Evolutionary conservation across 176 grass and related monocot genomes (phyloP).

Genomic region (Thalia dealbata): DNA sequence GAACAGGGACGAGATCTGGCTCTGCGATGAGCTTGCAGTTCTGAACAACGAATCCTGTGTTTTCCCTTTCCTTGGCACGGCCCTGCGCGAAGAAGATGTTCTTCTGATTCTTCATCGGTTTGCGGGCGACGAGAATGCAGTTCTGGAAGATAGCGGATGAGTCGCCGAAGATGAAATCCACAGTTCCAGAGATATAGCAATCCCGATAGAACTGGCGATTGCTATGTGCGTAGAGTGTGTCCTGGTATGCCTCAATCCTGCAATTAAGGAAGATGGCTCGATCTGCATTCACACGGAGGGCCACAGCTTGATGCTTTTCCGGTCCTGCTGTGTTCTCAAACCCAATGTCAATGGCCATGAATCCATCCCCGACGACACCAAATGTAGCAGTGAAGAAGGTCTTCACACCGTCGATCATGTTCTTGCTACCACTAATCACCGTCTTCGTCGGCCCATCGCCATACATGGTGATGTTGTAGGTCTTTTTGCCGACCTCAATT

Average conservation of each 20-base stretch:
- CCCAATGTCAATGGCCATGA: constrained; percentile 73
- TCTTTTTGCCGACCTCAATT: neutral
- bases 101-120: constrained; percentile 73
- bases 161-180: constrained; percentile 94
- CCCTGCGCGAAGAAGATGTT: constrained; percentile 84
- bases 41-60: constrained; percentile 83
- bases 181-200: constrained; percentile 64
- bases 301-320: constrained; percentile 85
- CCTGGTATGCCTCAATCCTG: constrained; percentile 77
- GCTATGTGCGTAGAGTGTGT: constrained; percentile 86
- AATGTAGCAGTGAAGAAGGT: constrained; percentile 1
- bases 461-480: neutral
- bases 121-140: constrained; percentile 59
- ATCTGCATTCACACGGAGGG: constrained; percentile 66
- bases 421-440: constrained; percentile 2
- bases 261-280: constrained; percentile 87
- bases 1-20: constrained; percentile 16
- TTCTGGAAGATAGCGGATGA: constrained; percentile 92
- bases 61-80: constrained; percentile 36
- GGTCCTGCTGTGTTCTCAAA: constrained; percentile 86
- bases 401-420: neutral
- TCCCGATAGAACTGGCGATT: constrained; percentile 82
- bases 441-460: constrained; percentile 4
- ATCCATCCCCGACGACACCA: constrained; percentile 53
- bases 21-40: constrained; percentile 66